Conservation (phyloP, 2,329 filamentous ascomycete species). For the Penicillium sp. region DNA sequence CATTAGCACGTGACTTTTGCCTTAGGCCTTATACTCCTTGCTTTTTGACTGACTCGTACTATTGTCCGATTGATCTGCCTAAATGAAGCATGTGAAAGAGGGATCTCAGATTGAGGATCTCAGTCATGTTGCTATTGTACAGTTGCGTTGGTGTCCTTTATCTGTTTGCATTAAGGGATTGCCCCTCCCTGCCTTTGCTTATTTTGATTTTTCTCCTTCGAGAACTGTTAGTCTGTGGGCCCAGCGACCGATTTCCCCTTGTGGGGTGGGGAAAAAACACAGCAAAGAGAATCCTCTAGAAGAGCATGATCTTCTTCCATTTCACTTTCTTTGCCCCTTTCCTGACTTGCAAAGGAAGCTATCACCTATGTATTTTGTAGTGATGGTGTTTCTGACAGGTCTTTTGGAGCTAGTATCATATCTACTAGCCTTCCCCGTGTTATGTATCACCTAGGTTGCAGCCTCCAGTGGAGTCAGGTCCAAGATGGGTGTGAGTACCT, state of each 20-base stretch:
- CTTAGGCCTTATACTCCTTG: constrained; percentile 11
- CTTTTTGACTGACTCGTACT: background rate
- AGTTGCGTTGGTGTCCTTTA: background rate
- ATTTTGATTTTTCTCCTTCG: constrained; percentile 39
- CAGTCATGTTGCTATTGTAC: background rate
- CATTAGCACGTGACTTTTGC: constrained; percentile 13
- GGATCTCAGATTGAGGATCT: background rate
- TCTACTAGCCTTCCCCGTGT: no score
- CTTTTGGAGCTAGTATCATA: no score
- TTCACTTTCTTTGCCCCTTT: no score
- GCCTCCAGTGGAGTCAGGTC: no score
- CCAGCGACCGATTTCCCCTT: constrained; percentile 29
- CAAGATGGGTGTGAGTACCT: no score
- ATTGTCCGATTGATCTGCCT: background rate
- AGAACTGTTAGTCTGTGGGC: constrained; percentile 29
- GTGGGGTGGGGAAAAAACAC: background rate
- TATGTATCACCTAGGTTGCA: no score
- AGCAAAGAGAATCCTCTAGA: constrained; percentile 5
- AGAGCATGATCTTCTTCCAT: background rate
- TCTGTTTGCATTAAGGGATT: background rate
- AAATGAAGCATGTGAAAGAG: background rate
- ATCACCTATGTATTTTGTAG: no score
- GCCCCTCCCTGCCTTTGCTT: constrained; percentile 25
- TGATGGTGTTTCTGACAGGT: no score
- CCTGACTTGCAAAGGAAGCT: no score